phyloP scores from a whole-genome alignment of 2,329 filamentous ascomycete genomes.

The Leptographium flavum region DNA sequence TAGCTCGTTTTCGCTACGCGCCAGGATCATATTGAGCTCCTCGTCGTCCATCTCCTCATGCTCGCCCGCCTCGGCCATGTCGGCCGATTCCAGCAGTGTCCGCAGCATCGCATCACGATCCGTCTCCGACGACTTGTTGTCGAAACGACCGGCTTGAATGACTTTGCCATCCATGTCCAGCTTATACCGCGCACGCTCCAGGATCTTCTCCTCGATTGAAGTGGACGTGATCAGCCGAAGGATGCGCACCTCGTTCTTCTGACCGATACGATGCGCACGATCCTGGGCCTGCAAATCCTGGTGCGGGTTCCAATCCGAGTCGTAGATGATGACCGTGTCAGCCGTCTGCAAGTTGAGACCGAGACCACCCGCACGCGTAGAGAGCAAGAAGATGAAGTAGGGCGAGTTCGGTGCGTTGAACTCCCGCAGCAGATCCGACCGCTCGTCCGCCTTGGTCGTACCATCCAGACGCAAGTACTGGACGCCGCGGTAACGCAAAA shows the following conservation, averaged over 20 bases:
- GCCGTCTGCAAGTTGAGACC: constrained; percentile 95
- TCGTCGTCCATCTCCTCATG: constrained; percentile 98
- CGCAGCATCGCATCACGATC: constrained; percentile 95
- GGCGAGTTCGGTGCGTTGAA: constrained; percentile 86
- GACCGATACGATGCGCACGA: constrained; percentile 98
- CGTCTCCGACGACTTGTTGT: constrained; percentile 97
- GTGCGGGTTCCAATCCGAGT: constrained; percentile 99
- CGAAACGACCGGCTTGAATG: constrained; percentile 97
- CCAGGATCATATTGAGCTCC: constrained; percentile 87
- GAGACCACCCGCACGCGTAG: constrained; percentile 92
- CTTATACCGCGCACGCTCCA: constrained; percentile 94
- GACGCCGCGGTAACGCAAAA: constrained; percentile 68
- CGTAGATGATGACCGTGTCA: constrained; percentile 98
- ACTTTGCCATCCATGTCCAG: constrained; percentile 99
- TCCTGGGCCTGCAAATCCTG: constrained; percentile 98
- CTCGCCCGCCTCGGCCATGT: constrained; percentile 52
- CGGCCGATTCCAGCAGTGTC: constrained; percentile 77
- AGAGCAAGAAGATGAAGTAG: constrained; percentile 97
- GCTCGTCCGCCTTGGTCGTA: constrained; percentile 94
- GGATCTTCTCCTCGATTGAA: constrained; percentile 95
- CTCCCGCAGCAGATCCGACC: constrained; percentile 72
- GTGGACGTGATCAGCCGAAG: constrained; percentile 90
- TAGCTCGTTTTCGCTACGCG: constrained; percentile 73
- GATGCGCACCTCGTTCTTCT: constrained; percentile 98
- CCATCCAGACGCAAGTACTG: constrained; percentile 88